These are phyloP conservation scores for Solanum microdontum DNA, from an alignment of 257 asterid species.

Conservation along the genomic window DNA sequence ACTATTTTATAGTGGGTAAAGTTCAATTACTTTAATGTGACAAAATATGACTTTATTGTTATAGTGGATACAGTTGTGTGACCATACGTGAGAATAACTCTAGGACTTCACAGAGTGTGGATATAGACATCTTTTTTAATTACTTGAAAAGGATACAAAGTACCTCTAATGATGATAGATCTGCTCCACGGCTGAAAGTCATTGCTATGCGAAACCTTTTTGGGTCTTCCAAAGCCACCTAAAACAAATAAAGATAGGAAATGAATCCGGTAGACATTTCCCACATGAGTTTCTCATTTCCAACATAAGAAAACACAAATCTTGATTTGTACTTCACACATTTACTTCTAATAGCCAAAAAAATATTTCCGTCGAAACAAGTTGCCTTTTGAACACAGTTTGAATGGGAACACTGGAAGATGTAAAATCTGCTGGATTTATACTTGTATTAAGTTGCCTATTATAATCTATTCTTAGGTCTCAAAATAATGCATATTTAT, in stretches of 20 bases:
- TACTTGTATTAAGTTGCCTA: not conserved
- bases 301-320: not conserved
- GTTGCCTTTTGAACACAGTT: not conserved
- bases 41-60: not conserved
- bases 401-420: not conserved
- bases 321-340: not conserved
- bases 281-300: not conserved
- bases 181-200: slow-evolving; percentile 91
- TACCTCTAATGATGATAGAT: slow-evolving; percentile 87
- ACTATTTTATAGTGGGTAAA: not conserved
- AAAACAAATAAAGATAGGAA: slow-evolving; percentile 13
- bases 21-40: not conserved
- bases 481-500: not conserved
- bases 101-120: not conserved
- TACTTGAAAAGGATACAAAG: not conserved
- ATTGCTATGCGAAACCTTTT: slow-evolving; percentile 71
- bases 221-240: slow-evolving; percentile 80
- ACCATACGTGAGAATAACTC: not conserved
- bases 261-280: not conserved
- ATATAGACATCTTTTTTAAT: not conserved
- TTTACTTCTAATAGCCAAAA: not conserved
- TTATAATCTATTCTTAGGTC: not conserved
- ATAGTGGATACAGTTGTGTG: not conserved
- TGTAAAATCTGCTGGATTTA: not conserved
- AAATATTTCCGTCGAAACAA: not conserved